phyloP scores from a whole-genome alignment of 495 filamentous ascomycete species.

The Podospora pseudoanserina region DNA sequence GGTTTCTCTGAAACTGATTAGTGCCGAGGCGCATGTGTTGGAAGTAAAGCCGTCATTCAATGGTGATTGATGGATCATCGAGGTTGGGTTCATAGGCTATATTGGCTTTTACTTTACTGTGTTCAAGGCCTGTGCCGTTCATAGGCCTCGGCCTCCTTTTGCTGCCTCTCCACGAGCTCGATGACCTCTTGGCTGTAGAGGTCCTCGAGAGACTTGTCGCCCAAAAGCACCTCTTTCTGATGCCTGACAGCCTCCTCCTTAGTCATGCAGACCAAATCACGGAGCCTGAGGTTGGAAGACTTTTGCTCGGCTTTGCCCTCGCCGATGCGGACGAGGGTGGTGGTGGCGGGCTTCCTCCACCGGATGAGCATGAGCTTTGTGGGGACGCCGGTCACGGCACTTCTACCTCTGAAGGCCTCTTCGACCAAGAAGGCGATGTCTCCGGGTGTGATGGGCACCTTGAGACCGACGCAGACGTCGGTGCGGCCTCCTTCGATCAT shows the following conservation, averaged over 20 bases:
- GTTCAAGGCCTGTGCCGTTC: constrained; percentile 26
- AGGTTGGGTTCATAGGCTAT: not conserved
- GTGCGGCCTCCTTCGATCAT: constrained; percentile 47
- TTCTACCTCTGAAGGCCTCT: constrained; percentile 82
- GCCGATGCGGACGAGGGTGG: constrained; percentile 46
- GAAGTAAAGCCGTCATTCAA: not conserved
- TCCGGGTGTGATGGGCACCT: constrained; percentile 67
- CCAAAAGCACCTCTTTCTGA: constrained; percentile 74
- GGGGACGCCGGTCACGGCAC: constrained; percentile 73
- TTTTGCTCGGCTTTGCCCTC: constrained; percentile 67
- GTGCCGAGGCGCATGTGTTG: not conserved
- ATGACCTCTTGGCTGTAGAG: constrained; percentile 65
- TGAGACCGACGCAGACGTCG: constrained; percentile 63
- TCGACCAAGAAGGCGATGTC: constrained; percentile 87
- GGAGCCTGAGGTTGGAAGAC: constrained; percentile 56
- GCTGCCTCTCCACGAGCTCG: constrained; percentile 58
- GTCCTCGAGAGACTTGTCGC: constrained; percentile 61
- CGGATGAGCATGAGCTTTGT: constrained; percentile 72
- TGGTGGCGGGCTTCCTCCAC: constrained; percentile 59
- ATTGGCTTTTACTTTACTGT: not conserved
- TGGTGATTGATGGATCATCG: not conserved
- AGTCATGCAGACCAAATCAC: constrained; percentile 89
- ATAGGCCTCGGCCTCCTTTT: constrained; percentile 53
- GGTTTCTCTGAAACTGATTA: not conserved
- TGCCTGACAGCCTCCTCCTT: constrained; percentile 87